Evolutionary conservation across 148 eudicot species (phyloP).

Genomic region (Fagopyrum tataricum): DNA sequence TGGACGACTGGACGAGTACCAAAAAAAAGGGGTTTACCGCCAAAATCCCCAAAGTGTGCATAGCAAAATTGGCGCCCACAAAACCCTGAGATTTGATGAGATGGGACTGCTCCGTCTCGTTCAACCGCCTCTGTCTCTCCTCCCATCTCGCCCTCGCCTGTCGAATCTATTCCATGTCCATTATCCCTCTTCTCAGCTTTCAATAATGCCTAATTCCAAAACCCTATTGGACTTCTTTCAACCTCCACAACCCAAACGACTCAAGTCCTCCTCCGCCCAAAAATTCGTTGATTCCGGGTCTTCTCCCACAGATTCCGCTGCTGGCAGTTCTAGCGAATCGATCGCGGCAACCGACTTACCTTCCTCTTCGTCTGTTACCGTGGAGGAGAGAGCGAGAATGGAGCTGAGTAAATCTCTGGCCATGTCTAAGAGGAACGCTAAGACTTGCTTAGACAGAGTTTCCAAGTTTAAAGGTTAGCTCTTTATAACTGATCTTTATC

Average conservation of each 20-base stretch:
- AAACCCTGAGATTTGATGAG: neutral
- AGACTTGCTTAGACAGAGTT: constrained; percentile 41
- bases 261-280: constrained; percentile 26
- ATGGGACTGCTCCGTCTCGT: neutral
- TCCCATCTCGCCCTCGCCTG: neutral
- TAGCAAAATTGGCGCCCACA: constrained; percentile 3
- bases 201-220: constrained; percentile 39
- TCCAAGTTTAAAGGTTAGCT: constrained; percentile 42
- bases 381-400: constrained; percentile 50
- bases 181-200: constrained; percentile 14
- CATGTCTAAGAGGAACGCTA: constrained; percentile 44
- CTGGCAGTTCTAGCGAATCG: neutral
- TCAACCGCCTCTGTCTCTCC: neutral
- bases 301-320: neutral
- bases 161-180: constrained; percentile 1
- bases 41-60: neutral
- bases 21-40: neutral
- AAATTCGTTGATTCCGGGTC: constrained; percentile 5
- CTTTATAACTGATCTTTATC: neutral
- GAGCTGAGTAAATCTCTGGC: constrained; percentile 56
- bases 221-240: constrained; percentile 63
- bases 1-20: neutral
- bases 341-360: neutral
- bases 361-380: constrained; percentile 21
- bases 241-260: constrained; percentile 54